Percentiles rank a stretch among this genome's conserved stretches.
Evolutionary conservation across 768 basidiomycete genomes (phyloP).

Genomic region (Xerocomus spinulosus): DNA sequence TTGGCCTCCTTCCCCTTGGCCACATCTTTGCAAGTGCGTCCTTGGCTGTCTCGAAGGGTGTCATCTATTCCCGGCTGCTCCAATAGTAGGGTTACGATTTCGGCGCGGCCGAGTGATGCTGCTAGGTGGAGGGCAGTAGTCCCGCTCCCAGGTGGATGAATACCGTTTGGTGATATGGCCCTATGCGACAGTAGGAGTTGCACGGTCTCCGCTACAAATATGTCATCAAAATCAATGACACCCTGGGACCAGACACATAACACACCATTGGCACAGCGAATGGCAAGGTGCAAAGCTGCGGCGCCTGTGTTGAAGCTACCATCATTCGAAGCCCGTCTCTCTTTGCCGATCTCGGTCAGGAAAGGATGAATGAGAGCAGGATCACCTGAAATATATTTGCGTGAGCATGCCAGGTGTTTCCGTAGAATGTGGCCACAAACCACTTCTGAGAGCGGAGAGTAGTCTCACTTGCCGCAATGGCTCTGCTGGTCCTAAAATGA

Average conservation of each 20-base stretch:
- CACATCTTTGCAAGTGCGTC: slow-evolving; percentile 66
- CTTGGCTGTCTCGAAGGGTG: slow-evolving; percentile 59
- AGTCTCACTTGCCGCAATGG: slow-evolving; percentile 64
- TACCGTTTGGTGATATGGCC: slow-evolving; percentile 73
- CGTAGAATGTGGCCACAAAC: slow-evolving; percentile 31
- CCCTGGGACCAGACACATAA: slow-evolving; percentile 2
- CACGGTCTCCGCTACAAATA: slow-evolving; percentile 55
- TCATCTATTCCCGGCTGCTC: slow-evolving; percentile 82
- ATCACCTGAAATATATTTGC: slow-evolving; percentile 48
- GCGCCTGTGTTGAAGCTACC: slow-evolving; percentile 60
- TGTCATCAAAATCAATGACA: slow-evolving; percentile 1
- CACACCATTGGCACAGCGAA: slow-evolving; percentile 75
- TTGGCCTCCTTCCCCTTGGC: slow-evolving; percentile 65
- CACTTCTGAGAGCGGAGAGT: slow-evolving; percentile 57
- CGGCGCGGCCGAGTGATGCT: slow-evolving; percentile 65
- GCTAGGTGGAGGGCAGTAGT: slow-evolving; percentile 71
- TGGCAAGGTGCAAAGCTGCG: slow-evolving; percentile 74
- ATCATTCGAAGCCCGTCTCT: slow-evolving; percentile 48
- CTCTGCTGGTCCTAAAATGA: slow-evolving; percentile 24
- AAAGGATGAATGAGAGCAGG: slow-evolving; percentile 78
- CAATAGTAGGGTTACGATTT: slow-evolving; percentile 70
- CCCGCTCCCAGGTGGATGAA: slow-evolving; percentile 69
- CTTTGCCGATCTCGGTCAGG: slow-evolving; percentile 68
- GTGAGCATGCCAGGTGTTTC: background rate
- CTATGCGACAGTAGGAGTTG: slow-evolving; percentile 64